Percentiles rank a stretch among this genome's conserved stretches.
Conservation (phyloP, 2,329 filamentous ascomycete genomes). For the Nothopassalora personata region DNA sequence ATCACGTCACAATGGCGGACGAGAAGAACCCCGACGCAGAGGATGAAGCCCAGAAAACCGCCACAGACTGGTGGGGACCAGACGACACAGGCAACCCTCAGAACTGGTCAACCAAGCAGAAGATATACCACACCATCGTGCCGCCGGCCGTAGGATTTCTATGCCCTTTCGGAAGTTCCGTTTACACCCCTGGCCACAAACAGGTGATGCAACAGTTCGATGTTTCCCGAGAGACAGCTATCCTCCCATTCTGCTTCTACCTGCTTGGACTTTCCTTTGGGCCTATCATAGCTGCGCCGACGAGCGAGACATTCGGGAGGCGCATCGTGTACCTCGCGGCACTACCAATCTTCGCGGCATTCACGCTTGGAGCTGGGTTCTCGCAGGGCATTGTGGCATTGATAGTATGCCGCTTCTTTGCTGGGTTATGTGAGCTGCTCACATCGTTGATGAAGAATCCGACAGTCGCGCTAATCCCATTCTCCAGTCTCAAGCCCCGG, state of each 20-base stretch:
- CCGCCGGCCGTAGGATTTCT: slow-evolving; percentile 14
- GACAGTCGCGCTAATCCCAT: too few relatives aligned
- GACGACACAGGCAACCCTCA: slow-evolving; percentile 16
- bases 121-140: neutral
- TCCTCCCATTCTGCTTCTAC: slow-evolving; percentile 56
- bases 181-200: slow-evolving; percentile 13
- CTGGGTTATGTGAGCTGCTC: slow-evolving; percentile 45
- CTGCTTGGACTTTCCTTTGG: slow-evolving; percentile 56
- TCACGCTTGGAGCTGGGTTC: slow-evolving; percentile 52
- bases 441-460: too few relatives aligned
- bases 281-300: slow-evolving; percentile 51
- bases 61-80: slow-evolving; percentile 15
- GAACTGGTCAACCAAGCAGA: slow-evolving; percentile 16
- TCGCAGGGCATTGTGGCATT: slow-evolving; percentile 48
- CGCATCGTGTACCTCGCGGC: slow-evolving; percentile 47
- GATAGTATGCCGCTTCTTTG: slow-evolving; percentile 59
- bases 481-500: slow-evolving; percentile 57
- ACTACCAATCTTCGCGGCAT: slow-evolving; percentile 47
- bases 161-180: slow-evolving; percentile 28
- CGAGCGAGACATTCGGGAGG: slow-evolving; percentile 55
- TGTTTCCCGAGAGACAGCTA: slow-evolving; percentile 50
- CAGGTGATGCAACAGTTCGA: slow-evolving; percentile 50
- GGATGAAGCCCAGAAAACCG: neutral
- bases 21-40: too few relatives aligned
- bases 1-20: too few relatives aligned